Evolutionary conservation across 106 monocot species (phyloP).

Genomic region (Phalaenopsis equestris): DNA sequence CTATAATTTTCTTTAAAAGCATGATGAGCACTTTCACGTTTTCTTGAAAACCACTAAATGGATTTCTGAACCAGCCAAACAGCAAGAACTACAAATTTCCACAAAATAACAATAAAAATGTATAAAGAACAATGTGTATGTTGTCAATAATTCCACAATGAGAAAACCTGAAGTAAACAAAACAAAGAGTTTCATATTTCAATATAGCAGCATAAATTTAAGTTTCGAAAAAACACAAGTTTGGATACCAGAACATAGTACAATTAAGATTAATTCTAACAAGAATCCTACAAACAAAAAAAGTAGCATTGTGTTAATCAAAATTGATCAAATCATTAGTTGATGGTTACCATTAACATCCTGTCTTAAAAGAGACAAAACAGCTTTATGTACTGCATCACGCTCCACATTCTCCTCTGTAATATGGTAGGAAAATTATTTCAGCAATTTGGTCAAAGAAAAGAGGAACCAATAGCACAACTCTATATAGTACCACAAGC

Average conservation of each 20-base stretch:
- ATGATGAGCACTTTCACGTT: not conserved
- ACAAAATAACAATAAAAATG: not conserved
- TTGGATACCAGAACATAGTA: too few species aligned
- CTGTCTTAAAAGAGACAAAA: slow-evolving; percentile 92
- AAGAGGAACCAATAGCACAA: not conserved
- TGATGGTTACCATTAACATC: slow-evolving; percentile 76
- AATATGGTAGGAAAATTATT: slow-evolving; percentile 11
- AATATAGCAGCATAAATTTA: not conserved
- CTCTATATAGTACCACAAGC: slow-evolving; percentile 41
- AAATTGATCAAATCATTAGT: not conserved
- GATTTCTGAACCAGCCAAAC: not conserved
- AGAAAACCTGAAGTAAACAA: not conserved
- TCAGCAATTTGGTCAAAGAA: slow-evolving; percentile 4
- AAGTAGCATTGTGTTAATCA: too few species aligned
- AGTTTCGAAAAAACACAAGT: not conserved
- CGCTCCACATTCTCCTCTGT: slow-evolving; percentile 98
- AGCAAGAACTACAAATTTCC: not conserved
- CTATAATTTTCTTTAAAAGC: not conserved
- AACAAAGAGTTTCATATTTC: not conserved
- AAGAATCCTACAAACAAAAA: too few species aligned
- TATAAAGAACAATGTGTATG: not conserved
- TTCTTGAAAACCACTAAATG: not conserved
- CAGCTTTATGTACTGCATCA: slow-evolving; percentile 95
- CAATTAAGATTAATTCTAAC: too few species aligned
- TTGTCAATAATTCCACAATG: not conserved